Conservation (phyloP, 75 land plant species). For the Sequoia sempervirens region DNA sequence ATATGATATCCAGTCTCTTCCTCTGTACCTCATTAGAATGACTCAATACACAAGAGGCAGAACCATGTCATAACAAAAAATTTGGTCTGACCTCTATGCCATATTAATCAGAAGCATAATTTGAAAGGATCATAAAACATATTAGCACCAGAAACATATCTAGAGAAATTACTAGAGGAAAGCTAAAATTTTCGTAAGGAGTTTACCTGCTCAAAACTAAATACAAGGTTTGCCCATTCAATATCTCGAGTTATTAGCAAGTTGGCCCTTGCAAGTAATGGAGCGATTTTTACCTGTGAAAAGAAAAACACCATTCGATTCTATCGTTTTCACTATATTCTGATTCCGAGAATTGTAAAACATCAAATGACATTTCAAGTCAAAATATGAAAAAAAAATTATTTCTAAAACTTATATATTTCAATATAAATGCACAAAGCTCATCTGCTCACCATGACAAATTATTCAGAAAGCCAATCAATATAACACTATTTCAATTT, state of each 20-base stretch:
- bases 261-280: constrained; percentile 83
- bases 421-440: background rate
- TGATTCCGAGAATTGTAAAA: background rate
- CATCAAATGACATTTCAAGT: background rate
- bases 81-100: background rate
- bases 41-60: background rate
- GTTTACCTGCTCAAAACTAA: constrained; percentile 92
- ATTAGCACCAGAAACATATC: background rate
- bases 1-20: background rate
- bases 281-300: constrained; percentile 60
- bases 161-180: background rate
- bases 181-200: background rate
- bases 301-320: background rate
- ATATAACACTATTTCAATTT: background rate
- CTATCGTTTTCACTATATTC: background rate
- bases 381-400: background rate
- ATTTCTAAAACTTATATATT: background rate
- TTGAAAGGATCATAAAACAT: background rate
- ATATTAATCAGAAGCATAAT: background rate
- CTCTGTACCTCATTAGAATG: background rate
- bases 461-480: background rate
- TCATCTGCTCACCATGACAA: background rate
- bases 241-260: constrained; percentile 85
- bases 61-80: background rate
- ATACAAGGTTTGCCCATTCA: constrained; percentile 94